Base-by-base conservation (phyloP, 2,329 filamentous ascomycete genomes). In the Stemphylium vesicarium region DNA sequence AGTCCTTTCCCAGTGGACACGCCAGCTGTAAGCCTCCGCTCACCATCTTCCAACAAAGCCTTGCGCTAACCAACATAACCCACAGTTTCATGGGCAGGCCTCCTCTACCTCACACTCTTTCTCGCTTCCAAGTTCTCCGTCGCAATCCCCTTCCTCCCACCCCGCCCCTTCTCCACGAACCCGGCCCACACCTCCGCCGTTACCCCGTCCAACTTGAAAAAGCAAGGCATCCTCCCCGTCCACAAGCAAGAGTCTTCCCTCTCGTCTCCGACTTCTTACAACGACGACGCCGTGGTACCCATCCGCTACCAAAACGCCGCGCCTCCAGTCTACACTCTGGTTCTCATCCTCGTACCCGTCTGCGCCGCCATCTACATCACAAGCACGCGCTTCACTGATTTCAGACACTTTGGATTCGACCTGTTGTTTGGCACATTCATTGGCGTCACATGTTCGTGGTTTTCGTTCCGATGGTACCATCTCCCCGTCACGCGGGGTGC, bases 331-430 rank as follows among this genome's bases (percentile, higher is more conserved):
- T 94, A 92, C 69, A 86, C 95, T 2, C 81, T 96, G 11, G 78
- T 88, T 39, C 73, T 94, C 31, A 83, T 86, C 2, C 79, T 92
- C 15, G 75, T 91, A 1, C 93, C 93, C 2, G 84, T 92, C 60
- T 88, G 87, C 52, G 79, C 85, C 1, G 89, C 92, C 4, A 84
- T 92, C 59, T 96, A 92, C 78, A 89, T 97, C 59, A 83, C 88
- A n/a, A 85, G 88, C 24, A 94, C 91, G 1, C 89, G 94, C 10
- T 98, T 89, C 84, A 92, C 88, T 56, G 88, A 97, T 74, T 96
- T 88, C 78, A 87, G 91, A 35, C 94, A 98, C 75, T 90, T 94
- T 72, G 92, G 88, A n/a, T 94, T 96, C 72, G 94, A 98, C 62
- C 90, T 97, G 62, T 77, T 97, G 2, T 91, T 90, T 59, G 94